These are phyloP conservation scores for Magnusiomyces suaveolens DNA, from an alignment of 1,139 yeast genomes.

Conservation along the genomic window DNA sequence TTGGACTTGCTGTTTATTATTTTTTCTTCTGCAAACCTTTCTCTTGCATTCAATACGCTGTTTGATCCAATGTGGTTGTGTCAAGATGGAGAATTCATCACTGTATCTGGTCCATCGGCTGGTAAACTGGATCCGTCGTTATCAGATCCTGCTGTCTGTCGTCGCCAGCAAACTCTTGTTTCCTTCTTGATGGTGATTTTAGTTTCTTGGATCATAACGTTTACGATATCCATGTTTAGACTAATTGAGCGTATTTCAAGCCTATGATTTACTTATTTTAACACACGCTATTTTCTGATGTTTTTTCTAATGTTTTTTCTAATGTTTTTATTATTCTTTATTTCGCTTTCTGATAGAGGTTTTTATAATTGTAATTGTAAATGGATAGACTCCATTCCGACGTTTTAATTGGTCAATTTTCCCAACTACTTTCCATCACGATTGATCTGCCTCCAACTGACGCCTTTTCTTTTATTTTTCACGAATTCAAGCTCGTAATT, in stretches of 20 bases:
- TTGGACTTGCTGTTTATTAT: conserved; percentile 79
- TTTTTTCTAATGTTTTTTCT: neutral
- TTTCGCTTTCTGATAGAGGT: neutral
- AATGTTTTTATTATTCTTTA: too few species aligned
- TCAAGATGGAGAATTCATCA: neutral
- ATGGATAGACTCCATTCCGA: too few species aligned
- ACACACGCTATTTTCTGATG: too few species aligned
- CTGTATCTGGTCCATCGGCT: neutral
- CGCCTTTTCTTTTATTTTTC: too few species aligned
- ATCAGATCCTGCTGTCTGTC: conserved; percentile 44
- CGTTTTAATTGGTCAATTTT: too few species aligned
- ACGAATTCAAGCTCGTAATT: neutral
- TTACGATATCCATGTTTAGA: conserved; percentile 71
- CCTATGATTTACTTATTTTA: neutral
- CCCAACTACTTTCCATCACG: too few species aligned
- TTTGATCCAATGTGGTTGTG: conserved; percentile 45
- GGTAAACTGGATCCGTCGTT: conserved; percentile 17
- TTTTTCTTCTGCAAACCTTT: conserved; percentile 83
- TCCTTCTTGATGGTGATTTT: conserved; percentile 68
- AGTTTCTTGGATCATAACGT: conserved; percentile 76
- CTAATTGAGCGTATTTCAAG: conserved; percentile 60
- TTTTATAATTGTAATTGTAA: too few species aligned
- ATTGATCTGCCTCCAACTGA: too few species aligned
- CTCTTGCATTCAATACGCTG: conserved; percentile 75
- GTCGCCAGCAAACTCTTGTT: conserved; percentile 70